A percentile compares a stretch with the other conserved stretches of the same genome.
phyloP scores from a whole-genome alignment of 306 rosid species.

The Vigna unguiculata region DNA sequence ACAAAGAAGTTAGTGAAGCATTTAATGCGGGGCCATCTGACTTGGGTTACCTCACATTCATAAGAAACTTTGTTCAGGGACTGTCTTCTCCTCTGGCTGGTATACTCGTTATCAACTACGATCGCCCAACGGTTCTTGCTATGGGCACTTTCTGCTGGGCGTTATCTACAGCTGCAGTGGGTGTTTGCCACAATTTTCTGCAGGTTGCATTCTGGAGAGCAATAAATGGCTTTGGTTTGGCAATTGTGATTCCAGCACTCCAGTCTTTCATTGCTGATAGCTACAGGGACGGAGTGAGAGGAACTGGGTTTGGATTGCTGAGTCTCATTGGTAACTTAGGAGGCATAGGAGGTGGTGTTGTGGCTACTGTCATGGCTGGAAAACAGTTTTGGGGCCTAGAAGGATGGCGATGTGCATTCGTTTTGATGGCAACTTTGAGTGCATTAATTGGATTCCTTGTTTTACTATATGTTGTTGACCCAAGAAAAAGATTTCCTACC shows the following conservation, averaged over 20 bases:
- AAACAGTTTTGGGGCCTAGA: constrained; percentile 69
- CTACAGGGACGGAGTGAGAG: constrained; percentile 79
- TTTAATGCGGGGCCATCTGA: constrained; percentile 94
- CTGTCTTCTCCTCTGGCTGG: constrained; percentile 93
- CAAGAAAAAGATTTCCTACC: constrained; percentile 51
- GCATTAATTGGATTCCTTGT: constrained; percentile 83
- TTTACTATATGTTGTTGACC: constrained; percentile 77
- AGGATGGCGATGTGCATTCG: constrained; percentile 92
- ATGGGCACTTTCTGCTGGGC: constrained; percentile 96
- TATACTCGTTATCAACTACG: constrained; percentile 72
- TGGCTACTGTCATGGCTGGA: constrained; percentile 97
- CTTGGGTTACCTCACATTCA: constrained; percentile 92
- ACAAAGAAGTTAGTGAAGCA: constrained; percentile 97
- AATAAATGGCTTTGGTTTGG: constrained; percentile 90
- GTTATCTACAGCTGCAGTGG: constrained; percentile 94
- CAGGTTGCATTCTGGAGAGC: constrained; percentile 96
- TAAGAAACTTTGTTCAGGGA: constrained; percentile 87
- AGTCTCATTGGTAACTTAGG: constrained; percentile 78
- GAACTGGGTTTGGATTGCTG: constrained; percentile 87
- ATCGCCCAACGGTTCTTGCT: constrained; percentile 87
- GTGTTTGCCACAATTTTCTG: constrained; percentile 60
- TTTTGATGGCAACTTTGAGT: constrained; percentile 83
- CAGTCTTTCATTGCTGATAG: constrained; percentile 97
- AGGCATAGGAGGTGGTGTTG: constrained; percentile 95
- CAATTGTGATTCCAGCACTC: constrained; percentile 95